phyloP scores from a whole-genome alignment of 2,329 filamentous ascomycete genomes.

The Phaeophleospora eucalypticola region DNA sequence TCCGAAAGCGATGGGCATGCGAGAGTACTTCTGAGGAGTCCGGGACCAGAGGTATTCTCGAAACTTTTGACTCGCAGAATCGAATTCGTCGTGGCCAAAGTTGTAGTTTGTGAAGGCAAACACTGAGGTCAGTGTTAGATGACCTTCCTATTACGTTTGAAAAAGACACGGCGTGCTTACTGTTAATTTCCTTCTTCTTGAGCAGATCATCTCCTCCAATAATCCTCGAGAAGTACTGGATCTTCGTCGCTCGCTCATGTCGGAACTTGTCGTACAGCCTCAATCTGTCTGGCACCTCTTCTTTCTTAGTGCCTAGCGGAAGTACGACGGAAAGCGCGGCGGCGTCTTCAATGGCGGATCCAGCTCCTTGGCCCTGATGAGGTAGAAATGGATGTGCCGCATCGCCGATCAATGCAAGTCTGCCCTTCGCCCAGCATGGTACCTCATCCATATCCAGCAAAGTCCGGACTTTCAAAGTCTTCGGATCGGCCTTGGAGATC shows the following conservation, averaged over 20 bases:
- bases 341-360: constrained; percentile 64
- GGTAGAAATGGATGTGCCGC: constrained; percentile 64
- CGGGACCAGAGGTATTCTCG: constrained; percentile 50
- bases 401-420: constrained; percentile 59
- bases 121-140: constrained; percentile 1
- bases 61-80: constrained; percentile 50
- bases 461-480: constrained; percentile 53
- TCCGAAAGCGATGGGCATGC: constrained; percentile 43
- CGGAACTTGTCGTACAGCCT: constrained; percentile 56
- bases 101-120: constrained; percentile 26
- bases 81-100: constrained; percentile 49
- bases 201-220: constrained; percentile 38
- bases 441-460: constrained; percentile 60
- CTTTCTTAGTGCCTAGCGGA: constrained; percentile 39
- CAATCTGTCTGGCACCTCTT: constrained; percentile 53
- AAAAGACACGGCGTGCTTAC: constrained; percentile 1
- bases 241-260: constrained; percentile 52
- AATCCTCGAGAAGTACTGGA: constrained; percentile 56
- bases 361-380: constrained; percentile 60
- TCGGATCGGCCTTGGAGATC: constrained; percentile 37
- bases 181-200: constrained; percentile 10
- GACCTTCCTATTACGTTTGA: background rate
- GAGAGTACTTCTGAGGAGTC: constrained; percentile 32
- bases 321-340: constrained; percentile 57
- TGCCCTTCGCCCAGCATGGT: constrained; percentile 51